Evolutionary conservation across 2,329 filamentous ascomycete genomes (phyloP).

Genomic region (Cercospora sp.): DNA sequence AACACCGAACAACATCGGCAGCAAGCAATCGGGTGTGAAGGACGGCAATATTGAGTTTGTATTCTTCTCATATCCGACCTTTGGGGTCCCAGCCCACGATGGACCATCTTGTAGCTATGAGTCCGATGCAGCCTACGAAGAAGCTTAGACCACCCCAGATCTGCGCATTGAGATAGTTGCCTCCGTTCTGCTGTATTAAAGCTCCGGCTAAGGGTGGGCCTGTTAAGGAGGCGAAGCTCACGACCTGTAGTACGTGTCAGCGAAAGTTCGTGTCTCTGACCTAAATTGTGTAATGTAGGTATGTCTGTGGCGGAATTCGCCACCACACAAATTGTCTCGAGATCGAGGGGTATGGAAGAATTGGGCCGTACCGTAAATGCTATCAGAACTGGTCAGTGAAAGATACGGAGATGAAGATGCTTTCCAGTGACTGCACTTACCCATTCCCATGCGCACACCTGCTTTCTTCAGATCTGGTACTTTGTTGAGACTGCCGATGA

Average conservation of each 20-base stretch:
- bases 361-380: conserved; percentile 40
- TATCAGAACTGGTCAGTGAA: no score
- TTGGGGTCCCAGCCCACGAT: conserved; percentile 35
- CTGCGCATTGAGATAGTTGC: conserved; percentile 48
- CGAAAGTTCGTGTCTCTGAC: not conserved
- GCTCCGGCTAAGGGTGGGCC: conserved; percentile 52
- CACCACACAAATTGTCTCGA: not conserved
- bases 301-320: not conserved
- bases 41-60: no score
- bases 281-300: not conserved
- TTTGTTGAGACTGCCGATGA: conserved; percentile 43
- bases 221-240: conserved; percentile 48
- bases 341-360: not conserved
- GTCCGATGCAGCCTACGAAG: conserved; percentile 30
- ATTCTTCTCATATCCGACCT: conserved; percentile 29
- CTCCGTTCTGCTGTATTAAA: conserved; percentile 44
- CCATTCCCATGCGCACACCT: conserved; percentile 51
- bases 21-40: not conserved
- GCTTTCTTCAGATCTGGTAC: conserved; percentile 49
- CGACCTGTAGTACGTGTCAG: conserved; percentile 30
- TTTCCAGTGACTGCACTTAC: no score
- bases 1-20: not conserved
- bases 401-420: no score
- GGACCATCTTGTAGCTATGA: conserved; percentile 33
- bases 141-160: conserved; percentile 45